Percentiles rank a stretch among this genome's conserved stretches.
Evolutionary conservation across 495 filamentous ascomycete genomes (phyloP).

Genomic region (Lichina pygmaea): DNA sequence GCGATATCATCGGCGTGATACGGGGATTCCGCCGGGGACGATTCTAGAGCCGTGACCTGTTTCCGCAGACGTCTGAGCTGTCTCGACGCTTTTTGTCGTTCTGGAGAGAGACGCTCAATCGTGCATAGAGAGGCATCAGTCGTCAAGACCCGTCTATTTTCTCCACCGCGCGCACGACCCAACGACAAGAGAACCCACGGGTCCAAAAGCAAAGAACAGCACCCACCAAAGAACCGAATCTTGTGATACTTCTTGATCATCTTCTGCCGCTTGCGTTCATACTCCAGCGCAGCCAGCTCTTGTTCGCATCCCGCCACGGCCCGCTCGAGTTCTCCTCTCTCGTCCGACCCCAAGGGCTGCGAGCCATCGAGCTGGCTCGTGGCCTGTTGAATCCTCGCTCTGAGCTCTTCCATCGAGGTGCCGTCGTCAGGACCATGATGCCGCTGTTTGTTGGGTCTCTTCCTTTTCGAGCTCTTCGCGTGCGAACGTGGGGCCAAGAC

Average conservation of each 20-base stretch:
- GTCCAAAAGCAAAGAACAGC: constrained; percentile 1
- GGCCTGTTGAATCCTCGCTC: constrained; percentile 24
- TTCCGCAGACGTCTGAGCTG: constrained; percentile 35
- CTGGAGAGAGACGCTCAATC: constrained; percentile 16
- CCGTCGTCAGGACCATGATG: too few species aligned
- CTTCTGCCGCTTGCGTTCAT: constrained; percentile 31
- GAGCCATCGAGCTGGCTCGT: constrained; percentile 11
- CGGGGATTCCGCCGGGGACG: constrained; percentile 2
- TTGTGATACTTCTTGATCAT: constrained; percentile 83
- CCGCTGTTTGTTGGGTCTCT: too few species aligned
- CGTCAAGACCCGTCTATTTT: too few species aligned
- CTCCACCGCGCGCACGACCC: too few species aligned
- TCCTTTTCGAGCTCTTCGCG: too few species aligned
- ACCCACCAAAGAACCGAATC: constrained; percentile 65
- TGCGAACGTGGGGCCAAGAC: too few species aligned
- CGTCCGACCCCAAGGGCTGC: constrained; percentile 41
- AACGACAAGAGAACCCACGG: too few species aligned
- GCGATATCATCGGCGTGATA: constrained; percentile 17
- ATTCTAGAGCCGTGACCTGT: constrained; percentile 18
- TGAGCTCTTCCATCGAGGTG: constrained; percentile 18
- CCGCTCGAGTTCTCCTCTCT: constrained; percentile 50
- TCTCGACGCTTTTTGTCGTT: constrained; percentile 61
- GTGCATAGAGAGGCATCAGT: too few species aligned
- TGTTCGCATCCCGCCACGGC: constrained; percentile 50
- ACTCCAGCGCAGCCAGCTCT: constrained; percentile 29